These are phyloP conservation scores for Coemansia pectinata DNA, from an alignment of 192 early-diverging fungal species.

Conservation along the genomic window DNA sequence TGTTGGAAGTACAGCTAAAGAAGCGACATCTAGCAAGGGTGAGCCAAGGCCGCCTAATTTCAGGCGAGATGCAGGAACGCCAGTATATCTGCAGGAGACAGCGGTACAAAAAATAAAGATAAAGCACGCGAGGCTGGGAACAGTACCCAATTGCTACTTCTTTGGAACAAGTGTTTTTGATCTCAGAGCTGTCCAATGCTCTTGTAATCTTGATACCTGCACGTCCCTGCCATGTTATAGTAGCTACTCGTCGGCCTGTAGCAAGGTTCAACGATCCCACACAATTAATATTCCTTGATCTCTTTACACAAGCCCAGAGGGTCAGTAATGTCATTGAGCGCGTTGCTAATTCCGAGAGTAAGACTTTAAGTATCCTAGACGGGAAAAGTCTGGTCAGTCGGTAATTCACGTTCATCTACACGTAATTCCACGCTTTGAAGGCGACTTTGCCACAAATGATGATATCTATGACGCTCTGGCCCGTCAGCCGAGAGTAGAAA, in stretches of 20 bases:
- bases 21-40: too few species aligned
- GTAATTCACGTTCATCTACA: constrained; percentile 93
- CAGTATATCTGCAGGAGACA: too few species aligned
- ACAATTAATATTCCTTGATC: constrained; percentile 76
- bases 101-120: too few species aligned
- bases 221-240: constrained; percentile 78
- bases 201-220: constrained; percentile 95
- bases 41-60: too few species aligned
- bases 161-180: constrained; percentile 75
- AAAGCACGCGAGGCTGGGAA: too few species aligned
- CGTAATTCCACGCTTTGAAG: constrained; percentile 77
- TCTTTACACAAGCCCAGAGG: constrained; percentile 78
- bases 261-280: constrained; percentile 77
- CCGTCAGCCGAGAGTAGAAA: constrained; percentile 54
- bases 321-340: constrained; percentile 75
- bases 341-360: constrained; percentile 64
- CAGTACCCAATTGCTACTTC: constrained; percentile 60
- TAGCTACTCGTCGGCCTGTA: constrained; percentile 69
- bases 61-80: too few species aligned
- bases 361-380: constrained; percentile 84
- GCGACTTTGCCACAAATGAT: constrained; percentile 86
- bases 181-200: constrained; percentile 68
- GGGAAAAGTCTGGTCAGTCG: constrained; percentile 71
- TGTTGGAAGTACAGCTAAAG: too few species aligned
- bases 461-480: constrained; percentile 80